A percentile compares a stretch with the other conserved stretches of the same genome.
Conservation (phyloP, 164 flowering plant genomes). For the Amborella trichopoda region DNA sequence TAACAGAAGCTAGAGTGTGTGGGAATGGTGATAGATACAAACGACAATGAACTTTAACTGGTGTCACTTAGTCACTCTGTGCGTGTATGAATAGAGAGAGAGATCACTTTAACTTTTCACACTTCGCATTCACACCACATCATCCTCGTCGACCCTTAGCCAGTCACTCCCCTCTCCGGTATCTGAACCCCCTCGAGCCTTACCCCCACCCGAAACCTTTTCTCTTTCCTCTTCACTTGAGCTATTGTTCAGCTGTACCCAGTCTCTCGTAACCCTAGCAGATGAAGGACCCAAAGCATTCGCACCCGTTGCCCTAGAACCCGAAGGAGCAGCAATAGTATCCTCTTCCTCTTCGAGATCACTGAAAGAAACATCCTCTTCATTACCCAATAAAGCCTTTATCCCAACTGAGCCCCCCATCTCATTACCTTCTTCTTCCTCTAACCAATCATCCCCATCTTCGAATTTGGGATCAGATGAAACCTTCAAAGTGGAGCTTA, state of each 20-base stretch:
- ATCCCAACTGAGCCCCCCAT: constrained; percentile 26
- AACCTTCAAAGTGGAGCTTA: background rate
- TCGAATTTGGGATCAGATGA: constrained; percentile 35
- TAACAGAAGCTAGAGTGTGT: too few relatives aligned
- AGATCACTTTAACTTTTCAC: background rate
- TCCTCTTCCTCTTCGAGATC: constrained; percentile 83
- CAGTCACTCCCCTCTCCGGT: constrained; percentile 58
- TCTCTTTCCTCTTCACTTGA: constrained; percentile 28
- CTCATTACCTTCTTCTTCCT: constrained; percentile 52
- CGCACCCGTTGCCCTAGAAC: constrained; percentile 24
- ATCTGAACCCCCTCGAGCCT: constrained; percentile 6
- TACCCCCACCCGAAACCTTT: constrained; percentile 1
- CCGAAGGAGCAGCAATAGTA: constrained; percentile 19
- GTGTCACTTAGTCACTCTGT: too few relatives aligned
- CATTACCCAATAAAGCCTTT: constrained; percentile 31
- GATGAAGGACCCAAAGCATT: constrained; percentile 53
- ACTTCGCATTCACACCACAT: constrained; percentile 16
- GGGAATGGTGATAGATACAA: too few relatives aligned
- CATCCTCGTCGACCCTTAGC: constrained; percentile 67
- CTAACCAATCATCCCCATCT: constrained; percentile 77
- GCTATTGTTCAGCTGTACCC: constrained; percentile 60
- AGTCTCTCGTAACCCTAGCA: constrained; percentile 44
- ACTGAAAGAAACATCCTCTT: constrained; percentile 89
- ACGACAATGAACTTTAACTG: too few relatives aligned
- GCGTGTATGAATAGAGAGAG: too few relatives aligned